phyloP scores from a whole-genome alignment of 2,329 filamentous ascomycete species.

The Microsporum canis region DNA sequence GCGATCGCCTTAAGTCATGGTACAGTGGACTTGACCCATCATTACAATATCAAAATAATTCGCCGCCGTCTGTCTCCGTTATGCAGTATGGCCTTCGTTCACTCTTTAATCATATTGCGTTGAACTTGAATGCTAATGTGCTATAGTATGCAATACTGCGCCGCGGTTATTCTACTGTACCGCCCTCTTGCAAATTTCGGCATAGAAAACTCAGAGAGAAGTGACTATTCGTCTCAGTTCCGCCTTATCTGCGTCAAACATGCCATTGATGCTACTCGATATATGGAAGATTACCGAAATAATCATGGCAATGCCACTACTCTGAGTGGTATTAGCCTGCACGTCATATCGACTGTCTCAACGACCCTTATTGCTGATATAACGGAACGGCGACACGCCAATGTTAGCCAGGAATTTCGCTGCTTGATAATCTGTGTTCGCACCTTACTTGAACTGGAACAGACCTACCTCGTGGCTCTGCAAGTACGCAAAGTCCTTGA shows the following conservation, averaged over 20 bases:
- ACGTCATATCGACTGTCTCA: slow-evolving; percentile 12
- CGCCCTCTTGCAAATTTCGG: slow-evolving; percentile 10
- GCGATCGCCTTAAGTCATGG: slow-evolving; percentile 11
- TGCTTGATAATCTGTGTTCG: slow-evolving; percentile 13
- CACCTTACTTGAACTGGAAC: slow-evolving; percentile 13
- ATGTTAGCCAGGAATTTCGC: slow-evolving; percentile 9
- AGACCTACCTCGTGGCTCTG: slow-evolving; percentile 13
- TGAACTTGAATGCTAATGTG: neutral
- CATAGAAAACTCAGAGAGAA: neutral
- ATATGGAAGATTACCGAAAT: slow-evolving; percentile 10
- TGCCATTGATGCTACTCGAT: slow-evolving; percentile 9
- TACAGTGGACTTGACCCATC: slow-evolving; percentile 9
- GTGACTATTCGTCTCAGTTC: slow-evolving; percentile 1
- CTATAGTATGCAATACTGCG: slow-evolving; percentile 10
- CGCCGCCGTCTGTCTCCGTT: slow-evolving; percentile 4
- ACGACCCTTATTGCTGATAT: slow-evolving; percentile 14
- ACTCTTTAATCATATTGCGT: neutral
- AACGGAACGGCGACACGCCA: slow-evolving; percentile 8
- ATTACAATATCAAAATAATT: slow-evolving; percentile 6
- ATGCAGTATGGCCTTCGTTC: slow-evolving; percentile 7
- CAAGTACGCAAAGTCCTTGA: slow-evolving; percentile 10
- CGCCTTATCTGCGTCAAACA: slow-evolving; percentile 11
- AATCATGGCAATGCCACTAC: slow-evolving; percentile 11
- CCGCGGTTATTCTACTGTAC: slow-evolving; percentile 8
- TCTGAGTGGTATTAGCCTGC: slow-evolving; percentile 11